Percentiles rank a stretch among this genome's conserved stretches.
Conservation (phyloP, 371 early-diverging fungal species). For the Umbelopsis sp. region DNA sequence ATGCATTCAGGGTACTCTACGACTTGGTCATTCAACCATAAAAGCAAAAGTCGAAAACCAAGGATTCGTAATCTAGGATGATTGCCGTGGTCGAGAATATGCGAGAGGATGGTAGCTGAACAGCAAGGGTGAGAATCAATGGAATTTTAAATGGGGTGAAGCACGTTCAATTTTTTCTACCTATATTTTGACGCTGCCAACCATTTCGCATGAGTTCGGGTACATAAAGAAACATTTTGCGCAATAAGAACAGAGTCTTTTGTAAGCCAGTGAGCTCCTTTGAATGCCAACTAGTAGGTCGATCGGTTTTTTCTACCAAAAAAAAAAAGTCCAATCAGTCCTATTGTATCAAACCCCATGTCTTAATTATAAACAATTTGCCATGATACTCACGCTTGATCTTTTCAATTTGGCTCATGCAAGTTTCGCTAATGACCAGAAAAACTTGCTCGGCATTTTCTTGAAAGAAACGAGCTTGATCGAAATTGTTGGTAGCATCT, state of each 20-base stretch:
- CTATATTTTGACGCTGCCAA: slow-evolving; percentile 72
- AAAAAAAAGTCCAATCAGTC: background rate
- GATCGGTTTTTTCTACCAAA: slow-evolving; percentile 44
- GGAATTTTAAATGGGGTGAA: background rate
- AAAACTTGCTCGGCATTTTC: slow-evolving; percentile 78
- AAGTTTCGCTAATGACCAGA: slow-evolving; percentile 69
- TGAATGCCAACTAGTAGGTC: slow-evolving; percentile 53
- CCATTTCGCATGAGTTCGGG: slow-evolving; percentile 74
- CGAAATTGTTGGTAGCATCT: slow-evolving; percentile 76
- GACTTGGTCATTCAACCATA: slow-evolving; percentile 72
- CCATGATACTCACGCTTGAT: slow-evolving; percentile 61
- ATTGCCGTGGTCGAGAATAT: slow-evolving; percentile 65
- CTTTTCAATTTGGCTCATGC: slow-evolving; percentile 74
- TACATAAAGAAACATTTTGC: slow-evolving; percentile 70
- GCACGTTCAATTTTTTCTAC: slow-evolving; percentile 29
- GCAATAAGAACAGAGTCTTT: slow-evolving; percentile 64
- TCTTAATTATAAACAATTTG: slow-evolving; percentile 15
- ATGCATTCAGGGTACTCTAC: slow-evolving; percentile 66
- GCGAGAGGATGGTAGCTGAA: slow-evolving; percentile 52
- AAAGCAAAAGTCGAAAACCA: slow-evolving; percentile 75
- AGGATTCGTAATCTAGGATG: slow-evolving; percentile 72
- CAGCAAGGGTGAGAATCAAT: too few relatives aligned
- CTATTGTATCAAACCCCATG: background rate
- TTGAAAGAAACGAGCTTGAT: slow-evolving; percentile 79
- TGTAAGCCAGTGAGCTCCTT: slow-evolving; percentile 73